phyloP scores from a whole-genome alignment of 257 asterid genomes.

The Ligustrum vulgare region DNA sequence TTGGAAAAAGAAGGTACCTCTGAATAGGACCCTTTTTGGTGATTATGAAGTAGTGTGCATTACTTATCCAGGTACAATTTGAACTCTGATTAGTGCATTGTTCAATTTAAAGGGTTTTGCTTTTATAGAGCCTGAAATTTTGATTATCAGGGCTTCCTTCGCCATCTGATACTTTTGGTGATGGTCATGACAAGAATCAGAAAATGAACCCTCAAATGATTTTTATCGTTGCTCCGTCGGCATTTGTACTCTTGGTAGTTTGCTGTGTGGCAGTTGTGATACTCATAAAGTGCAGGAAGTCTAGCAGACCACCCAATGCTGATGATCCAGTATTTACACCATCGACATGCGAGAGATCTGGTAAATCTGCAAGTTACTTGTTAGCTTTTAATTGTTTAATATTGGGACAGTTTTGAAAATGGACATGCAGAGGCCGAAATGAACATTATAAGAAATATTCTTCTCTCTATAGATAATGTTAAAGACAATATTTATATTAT shows the following conservation, averaged over 20 bases:
- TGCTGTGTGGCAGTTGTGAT: conserved; percentile 66
- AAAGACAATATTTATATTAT: neutral
- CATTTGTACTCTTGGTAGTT: conserved; percentile 75
- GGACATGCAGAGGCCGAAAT: conserved; percentile 6
- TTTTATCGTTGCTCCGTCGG: conserved; percentile 71
- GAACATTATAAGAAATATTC: neutral
- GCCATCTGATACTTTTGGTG: conserved; percentile 56
- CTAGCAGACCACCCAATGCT: conserved; percentile 63
- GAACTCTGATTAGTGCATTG: neutral
- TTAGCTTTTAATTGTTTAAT: conserved; percentile 10
- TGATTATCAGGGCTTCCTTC: conserved; percentile 72
- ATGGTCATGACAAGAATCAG: conserved; percentile 67
- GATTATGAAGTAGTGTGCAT: conserved; percentile 65
- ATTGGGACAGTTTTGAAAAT: neutral
- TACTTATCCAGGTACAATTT: conserved; percentile 72
- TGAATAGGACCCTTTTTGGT: conserved; percentile 87
- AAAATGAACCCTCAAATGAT: conserved; percentile 68
- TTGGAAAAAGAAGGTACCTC: conserved; percentile 76
- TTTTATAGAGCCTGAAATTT: neutral
- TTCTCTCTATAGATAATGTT: neutral
- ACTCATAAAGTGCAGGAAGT: conserved; percentile 72
- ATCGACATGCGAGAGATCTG: conserved; percentile 73
- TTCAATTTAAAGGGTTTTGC: neutral
- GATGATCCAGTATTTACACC: conserved; percentile 73
- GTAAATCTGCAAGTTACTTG: conserved; percentile 34